A percentile compares a stretch with the other conserved stretches of the same genome.
Conservation (phyloP, 2,329 filamentous ascomycete species). For the Beauveria bassiana region DNA sequence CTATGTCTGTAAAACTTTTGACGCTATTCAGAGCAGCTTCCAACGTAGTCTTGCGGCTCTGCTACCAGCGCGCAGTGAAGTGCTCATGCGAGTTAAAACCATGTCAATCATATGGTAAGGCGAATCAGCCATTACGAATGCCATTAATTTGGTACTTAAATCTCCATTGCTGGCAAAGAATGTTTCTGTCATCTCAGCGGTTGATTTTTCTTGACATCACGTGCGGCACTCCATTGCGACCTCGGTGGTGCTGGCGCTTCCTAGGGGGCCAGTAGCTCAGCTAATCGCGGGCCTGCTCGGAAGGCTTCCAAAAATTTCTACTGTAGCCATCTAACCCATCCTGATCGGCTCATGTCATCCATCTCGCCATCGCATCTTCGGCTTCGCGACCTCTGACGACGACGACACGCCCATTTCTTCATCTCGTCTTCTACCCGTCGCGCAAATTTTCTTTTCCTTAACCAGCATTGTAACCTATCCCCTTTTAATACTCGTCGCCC, state of each 20-base stretch:
- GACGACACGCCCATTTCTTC: background rate
- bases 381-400: background rate
- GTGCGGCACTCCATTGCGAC: background rate
- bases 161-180: background rate
- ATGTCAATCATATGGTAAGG: background rate
- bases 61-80: background rate
- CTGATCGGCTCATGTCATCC: background rate
- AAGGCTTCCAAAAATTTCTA: conserved; percentile 11
- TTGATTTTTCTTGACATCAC: background rate
- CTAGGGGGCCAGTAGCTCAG: background rate
- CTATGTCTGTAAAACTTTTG: background rate
- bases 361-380: background rate
- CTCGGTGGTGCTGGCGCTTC: background rate
- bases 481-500: conserved; percentile 10
- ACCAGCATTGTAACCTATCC: background rate
- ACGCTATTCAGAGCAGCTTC: background rate
- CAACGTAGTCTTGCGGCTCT: background rate
- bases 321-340: background rate
- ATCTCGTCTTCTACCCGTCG: background rate
- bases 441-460: background rate
- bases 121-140: background rate
- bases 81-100: background rate
- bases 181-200: background rate
- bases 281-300: conserved; percentile 4
- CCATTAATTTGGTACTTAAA: background rate